Evolutionary conservation across 345 rosid genomes (phyloP).

Genomic region (Citropsis articulata): DNA sequence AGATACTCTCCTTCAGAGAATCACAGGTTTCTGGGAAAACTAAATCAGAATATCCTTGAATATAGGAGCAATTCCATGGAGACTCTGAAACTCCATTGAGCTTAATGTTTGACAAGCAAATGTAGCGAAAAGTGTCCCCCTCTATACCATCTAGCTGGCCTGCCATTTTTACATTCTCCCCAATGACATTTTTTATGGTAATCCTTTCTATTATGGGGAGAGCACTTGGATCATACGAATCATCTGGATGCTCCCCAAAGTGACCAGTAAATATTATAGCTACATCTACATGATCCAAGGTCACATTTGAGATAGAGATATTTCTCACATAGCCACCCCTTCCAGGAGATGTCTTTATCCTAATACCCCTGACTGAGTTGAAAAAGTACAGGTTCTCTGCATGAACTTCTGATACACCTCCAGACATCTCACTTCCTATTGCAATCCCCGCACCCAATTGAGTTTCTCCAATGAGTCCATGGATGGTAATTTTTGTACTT

Average conservation of each 20-base stretch:
- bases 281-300: slow-evolving; percentile 50
- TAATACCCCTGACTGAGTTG: slow-evolving; percentile 61
- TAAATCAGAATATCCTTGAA: slow-evolving; percentile 71
- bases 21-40: slow-evolving; percentile 78
- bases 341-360: slow-evolving; percentile 86
- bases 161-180: slow-evolving; percentile 58
- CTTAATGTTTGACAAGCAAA: slow-evolving; percentile 72
- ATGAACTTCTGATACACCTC: slow-evolving; percentile 81
- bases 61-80: slow-evolving; percentile 79
- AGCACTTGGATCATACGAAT: slow-evolving; percentile 58
- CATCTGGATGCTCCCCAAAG: slow-evolving; percentile 93
- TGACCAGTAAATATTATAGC: slow-evolving; percentile 70
- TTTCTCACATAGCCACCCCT: slow-evolving; percentile 93
- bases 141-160: slow-evolving; percentile 86
- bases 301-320: slow-evolving; percentile 58
- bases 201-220: slow-evolving; percentile 67
- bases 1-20: slow-evolving; percentile 51
- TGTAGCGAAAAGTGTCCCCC: slow-evolving; percentile 60
- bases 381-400: slow-evolving; percentile 59
- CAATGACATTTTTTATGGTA: slow-evolving; percentile 67
- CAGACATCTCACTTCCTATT: slow-evolving; percentile 98
- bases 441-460: slow-evolving; percentile 74
- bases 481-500: slow-evolving; percentile 71
- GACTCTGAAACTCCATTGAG: slow-evolving; percentile 41
- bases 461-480: slow-evolving; percentile 64